Evolutionary conservation across 257 asterid species (phyloP).

Genomic region (Pogostemon cablin): DNA sequence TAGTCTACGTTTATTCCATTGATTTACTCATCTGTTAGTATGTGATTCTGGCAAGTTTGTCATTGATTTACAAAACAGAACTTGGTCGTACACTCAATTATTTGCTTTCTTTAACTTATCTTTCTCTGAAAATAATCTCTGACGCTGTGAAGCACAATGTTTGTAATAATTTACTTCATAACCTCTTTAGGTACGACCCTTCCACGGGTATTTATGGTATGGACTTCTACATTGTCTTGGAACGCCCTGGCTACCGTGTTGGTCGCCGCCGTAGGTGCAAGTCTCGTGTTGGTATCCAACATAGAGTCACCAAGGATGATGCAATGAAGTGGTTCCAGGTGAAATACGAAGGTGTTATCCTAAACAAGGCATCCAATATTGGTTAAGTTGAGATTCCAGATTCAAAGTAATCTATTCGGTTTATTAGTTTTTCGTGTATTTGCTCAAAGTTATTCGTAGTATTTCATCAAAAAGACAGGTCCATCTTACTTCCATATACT

Average conservation of each 20-base stretch:
- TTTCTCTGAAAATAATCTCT: neutral
- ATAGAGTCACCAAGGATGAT: constrained; percentile 52
- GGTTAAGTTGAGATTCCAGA: constrained; percentile 14
- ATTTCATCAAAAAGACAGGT: constrained; percentile 30
- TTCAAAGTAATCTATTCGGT: neutral
- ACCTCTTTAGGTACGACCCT: constrained; percentile 45
- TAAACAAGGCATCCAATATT: constrained; percentile 50
- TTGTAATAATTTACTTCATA: neutral
- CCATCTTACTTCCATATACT: constrained; percentile 18
- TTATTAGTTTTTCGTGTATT: constrained; percentile 5
- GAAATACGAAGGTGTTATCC: constrained; percentile 52
- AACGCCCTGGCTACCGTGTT: constrained; percentile 55
- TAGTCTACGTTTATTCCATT: neutral
- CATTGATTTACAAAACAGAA: neutral
- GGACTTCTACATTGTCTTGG: constrained; percentile 53
- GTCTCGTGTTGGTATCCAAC: constrained; percentile 54
- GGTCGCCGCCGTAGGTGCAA: constrained; percentile 60
- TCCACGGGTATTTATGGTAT: constrained; percentile 56
- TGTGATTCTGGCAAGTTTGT: neutral
- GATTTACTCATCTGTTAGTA: neutral
- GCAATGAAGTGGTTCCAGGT: constrained; percentile 57
- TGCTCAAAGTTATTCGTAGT: constrained; percentile 35
- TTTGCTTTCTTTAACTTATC: neutral
- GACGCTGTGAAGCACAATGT: neutral
- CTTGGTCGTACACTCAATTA: neutral